Base-by-base conservation (phyloP, 768 basidiomycete species). In the Boletus rubescentipes region DNA sequence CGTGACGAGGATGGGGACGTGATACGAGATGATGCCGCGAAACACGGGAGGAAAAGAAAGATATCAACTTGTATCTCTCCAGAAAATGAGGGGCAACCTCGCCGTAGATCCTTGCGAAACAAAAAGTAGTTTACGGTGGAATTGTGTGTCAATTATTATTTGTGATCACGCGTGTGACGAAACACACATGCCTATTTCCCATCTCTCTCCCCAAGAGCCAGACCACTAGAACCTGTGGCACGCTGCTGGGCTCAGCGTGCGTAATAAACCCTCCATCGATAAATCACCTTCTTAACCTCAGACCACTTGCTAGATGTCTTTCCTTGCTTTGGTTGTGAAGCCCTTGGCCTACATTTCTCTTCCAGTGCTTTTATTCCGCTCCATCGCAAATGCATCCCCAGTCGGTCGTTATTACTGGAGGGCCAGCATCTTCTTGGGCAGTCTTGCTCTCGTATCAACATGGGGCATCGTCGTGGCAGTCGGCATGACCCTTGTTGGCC, bases 271-370 rank as follows among this genome's bases (percentile, higher is more conserved):
- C 26, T 49, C 44, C 49, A 50, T 55, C 57, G 38, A 66, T 43
- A 53, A 40, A 40, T 54, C 45, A 23, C 42, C 49, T 57, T 50
- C 20, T 44, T 43, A 21, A 59, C 47, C 47, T 62, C 53, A 55
- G 38, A 56, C 55, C 36, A 45, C 53, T 50, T 59, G 53, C 62
- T 64, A 57, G 59, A 91, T 91, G 89, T 84, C 84, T 57, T 74
- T 86, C 63, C 65, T 90, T 61, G 63, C 77, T 43, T 73, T 76
- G 50, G 54, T 90, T 54, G 67, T 89, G 68, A 87, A 82, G 67
- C 85, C 89, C 5, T 70, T 91, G 49, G 90, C 86, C 43, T 93
- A 92, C 65, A 61, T 89, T 55, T 89, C 90, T 29, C 77, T 92
- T 31, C 91, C 91, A 1, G 63, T 84, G 56, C 72, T 91, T 61